Evolutionary conservation across 345 rosid species (phyloP), one percentile per base, ranked within the genome.

Genomic region (Lumnitzera racemosa): DNA sequence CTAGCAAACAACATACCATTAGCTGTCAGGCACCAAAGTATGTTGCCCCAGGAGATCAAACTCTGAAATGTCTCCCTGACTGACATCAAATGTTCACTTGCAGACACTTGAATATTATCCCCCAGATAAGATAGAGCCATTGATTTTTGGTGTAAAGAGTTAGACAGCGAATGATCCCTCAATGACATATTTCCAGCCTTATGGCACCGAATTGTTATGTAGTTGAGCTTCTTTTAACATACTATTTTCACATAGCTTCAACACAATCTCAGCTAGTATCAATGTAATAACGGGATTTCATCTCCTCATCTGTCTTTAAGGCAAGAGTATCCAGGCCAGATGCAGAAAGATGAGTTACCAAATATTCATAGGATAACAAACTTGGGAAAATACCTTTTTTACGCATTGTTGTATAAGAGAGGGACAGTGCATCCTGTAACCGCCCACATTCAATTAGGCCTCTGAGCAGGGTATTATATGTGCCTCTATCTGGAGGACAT

Each of bases 301-400:
- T 88, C 56, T 81, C 86, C 70, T 78, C 77, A 73, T 76, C 76
- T 64, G 81, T 65, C 64, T 71, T 73, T 67, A 85, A 74, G 53
- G 85, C 84, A 59, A 77, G 72, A 62, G 52, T 57, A 60, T 72
- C 68, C 80, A 80, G 53, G 61, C 61, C 54, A 24, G 65, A 59
- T 46, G 76, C 76, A 74, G 88, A 88, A 11, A 81, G 75, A 66
- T 67, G 74, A 0, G 53, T 63, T 23, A 85, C 80, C 65, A 83
- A 47, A 64, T 25, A 68, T 36, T 78, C 78, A 64, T 74, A 88
- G 50, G 80, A 49, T 53, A 61, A 64, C 76, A 61, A 76, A 55
- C 69, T 66, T 27, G 81, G 90, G 67, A 72, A 52, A 9, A 78
- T 60, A 24, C 81, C 82, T 63, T 75, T 74, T 78, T 85, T 85